These are phyloP conservation scores for Fraxinus velutina DNA, from an alignment of 305 asterid species.

Conservation along the genomic window DNA sequence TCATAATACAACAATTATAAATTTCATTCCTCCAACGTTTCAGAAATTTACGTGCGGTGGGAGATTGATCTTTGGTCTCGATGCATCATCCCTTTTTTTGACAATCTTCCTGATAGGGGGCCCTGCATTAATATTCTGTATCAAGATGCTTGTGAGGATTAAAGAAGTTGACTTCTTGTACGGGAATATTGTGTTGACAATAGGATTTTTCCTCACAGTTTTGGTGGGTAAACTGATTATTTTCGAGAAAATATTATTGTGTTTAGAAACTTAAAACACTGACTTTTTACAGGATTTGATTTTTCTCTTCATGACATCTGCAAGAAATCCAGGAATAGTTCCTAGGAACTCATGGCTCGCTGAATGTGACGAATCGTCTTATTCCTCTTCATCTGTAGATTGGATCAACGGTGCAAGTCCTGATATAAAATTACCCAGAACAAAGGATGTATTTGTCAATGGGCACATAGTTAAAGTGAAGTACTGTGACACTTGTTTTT, in stretches of 20 bases:
- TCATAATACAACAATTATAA: background rate
- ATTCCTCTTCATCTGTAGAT: conserved; percentile 48
- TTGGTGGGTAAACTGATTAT: conserved; percentile 47
- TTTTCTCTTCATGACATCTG: conserved; percentile 75
- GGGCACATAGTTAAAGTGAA: conserved; percentile 70
- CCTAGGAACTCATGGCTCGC: conserved; percentile 65
- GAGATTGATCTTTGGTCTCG: conserved; percentile 47
- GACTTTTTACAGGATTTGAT: conserved; percentile 52
- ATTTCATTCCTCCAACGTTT: conserved; percentile 8
- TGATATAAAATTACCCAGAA: conserved; percentile 59
- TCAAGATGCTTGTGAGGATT: conserved; percentile 27
- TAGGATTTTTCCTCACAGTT: conserved; percentile 54
- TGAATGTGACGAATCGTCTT: conserved; percentile 37
- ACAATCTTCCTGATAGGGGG: conserved; percentile 39
- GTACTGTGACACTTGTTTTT: conserved; percentile 79
- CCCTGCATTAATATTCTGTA: conserved; percentile 42
- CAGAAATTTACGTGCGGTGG: conserved; percentile 59
- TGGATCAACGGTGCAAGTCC: conserved; percentile 55
- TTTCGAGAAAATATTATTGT: background rate
- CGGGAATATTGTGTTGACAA: conserved; percentile 42
- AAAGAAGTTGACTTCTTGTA: conserved; percentile 34
- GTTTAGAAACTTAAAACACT: conserved; percentile 8
- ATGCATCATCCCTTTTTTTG: conserved; percentile 34
- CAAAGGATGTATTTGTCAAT: conserved; percentile 62
- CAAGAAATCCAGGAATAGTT: conserved; percentile 78